These are phyloP conservation scores for Leccinellum luteum DNA, from an alignment of 768 basidiomycete species.

Conservation along the genomic window DNA sequence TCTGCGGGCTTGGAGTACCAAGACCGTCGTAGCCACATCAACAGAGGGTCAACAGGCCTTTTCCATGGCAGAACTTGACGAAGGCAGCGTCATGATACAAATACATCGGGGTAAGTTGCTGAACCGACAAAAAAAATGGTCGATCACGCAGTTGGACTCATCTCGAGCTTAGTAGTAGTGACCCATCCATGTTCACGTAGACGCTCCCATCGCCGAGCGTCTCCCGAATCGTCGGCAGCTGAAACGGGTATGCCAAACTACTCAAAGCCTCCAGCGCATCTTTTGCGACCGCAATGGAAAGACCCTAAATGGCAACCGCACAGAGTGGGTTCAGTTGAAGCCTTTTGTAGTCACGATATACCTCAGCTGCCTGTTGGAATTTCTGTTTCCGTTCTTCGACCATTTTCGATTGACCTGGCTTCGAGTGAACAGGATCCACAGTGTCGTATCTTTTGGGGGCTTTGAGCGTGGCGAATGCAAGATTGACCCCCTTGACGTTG, in stretches of 20 bases:
- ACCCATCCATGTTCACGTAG: conserved; percentile 96
- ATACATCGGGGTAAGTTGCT: not conserved
- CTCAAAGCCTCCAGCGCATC: conserved; percentile 74
- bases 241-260: conserved; percentile 47
- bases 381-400: conserved; percentile 65
- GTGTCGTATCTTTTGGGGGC: conserved; percentile 79
- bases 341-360: conserved; percentile 76
- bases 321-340: conserved; percentile 79
- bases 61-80: conserved; percentile 66
- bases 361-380: conserved; percentile 83
- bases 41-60: conserved; percentile 66
- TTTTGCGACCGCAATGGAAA: conserved; percentile 92
- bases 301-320: conserved; percentile 90
- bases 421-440: conserved; percentile 67
- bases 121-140: conserved; percentile 30
- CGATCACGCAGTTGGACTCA: conserved; percentile 94
- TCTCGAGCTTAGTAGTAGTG: conserved; percentile 92
- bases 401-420: conserved; percentile 71
- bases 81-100: conserved; percentile 89
- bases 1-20: conserved; percentile 94
- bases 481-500: conserved; percentile 70
- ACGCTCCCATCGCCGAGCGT: conserved; percentile 79
- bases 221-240: conserved; percentile 77
- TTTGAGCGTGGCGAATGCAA: conserved; percentile 83
- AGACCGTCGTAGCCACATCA: conserved; percentile 85